Percentiles rank a stretch among this genome's conserved stretches.
Conservation (phyloP, 257 asterid genomes). For the Lithospermum erythrorhizon region DNA sequence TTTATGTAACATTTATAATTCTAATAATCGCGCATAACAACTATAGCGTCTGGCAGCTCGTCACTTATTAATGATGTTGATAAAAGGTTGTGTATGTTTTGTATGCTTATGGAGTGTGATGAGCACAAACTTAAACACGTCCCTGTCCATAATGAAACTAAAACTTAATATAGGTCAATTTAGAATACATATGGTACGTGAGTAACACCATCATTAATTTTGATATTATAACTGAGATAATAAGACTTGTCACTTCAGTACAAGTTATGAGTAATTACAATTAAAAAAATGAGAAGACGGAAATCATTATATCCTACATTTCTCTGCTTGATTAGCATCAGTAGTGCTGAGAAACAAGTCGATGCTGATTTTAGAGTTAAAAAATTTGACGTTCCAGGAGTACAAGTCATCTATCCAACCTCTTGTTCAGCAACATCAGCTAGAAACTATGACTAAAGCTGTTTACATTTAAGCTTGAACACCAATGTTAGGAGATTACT, state of each 20-base stretch:
- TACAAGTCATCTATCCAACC: neutral
- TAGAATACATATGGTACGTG: slow-evolving; percentile 93
- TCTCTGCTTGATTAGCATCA: neutral
- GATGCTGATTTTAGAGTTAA: neutral
- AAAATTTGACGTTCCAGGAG: neutral
- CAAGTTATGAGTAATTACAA: neutral
- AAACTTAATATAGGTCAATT: slow-evolving; percentile 95
- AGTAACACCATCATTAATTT: slow-evolving; percentile 84
- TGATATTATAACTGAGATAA: slow-evolving; percentile 76
- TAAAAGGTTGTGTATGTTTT: neutral
- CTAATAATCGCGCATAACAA: too few species aligned
- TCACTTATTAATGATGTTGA: too few species aligned
- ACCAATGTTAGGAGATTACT: neutral
- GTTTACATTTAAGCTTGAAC: neutral
- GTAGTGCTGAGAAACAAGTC: neutral
- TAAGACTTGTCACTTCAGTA: slow-evolving; percentile 10
- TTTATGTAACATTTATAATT: too few species aligned
- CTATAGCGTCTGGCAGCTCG: too few species aligned
- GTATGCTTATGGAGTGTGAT: neutral
- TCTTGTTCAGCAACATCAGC: neutral
- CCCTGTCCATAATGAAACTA: slow-evolving; percentile 97
- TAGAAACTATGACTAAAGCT: neutral
- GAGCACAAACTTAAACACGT: slow-evolving; percentile 59
- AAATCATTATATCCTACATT: too few species aligned
- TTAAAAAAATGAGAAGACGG: slow-evolving; percentile 1